These are phyloP conservation scores for Solanum rostratum DNA, from an alignment of 257 asterid species.

Conservation along the genomic window DNA sequence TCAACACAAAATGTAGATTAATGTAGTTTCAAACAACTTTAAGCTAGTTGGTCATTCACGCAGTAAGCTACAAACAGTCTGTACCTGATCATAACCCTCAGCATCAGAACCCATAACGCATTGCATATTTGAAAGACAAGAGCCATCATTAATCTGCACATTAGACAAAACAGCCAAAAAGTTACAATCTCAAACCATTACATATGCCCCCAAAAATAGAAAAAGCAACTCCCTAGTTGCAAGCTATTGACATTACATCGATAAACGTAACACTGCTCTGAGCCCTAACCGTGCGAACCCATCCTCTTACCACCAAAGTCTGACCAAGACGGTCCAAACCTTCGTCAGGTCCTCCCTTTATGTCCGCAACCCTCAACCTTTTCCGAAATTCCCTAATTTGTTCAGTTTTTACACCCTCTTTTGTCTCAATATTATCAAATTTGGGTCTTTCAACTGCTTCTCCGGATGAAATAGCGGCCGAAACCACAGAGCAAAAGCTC, in stretches of 20 bases:
- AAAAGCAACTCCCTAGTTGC: neutral
- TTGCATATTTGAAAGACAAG: slow-evolving; percentile 95
- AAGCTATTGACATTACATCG: slow-evolving; percentile 32
- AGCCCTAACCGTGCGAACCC: slow-evolving; percentile 84
- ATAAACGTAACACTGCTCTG: slow-evolving; percentile 87
- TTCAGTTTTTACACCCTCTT: slow-evolving; percentile 7
- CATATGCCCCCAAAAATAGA: neutral
- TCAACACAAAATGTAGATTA: neutral
- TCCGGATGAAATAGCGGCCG: slow-evolving; percentile 48
- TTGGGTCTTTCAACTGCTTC: slow-evolving; percentile 25
- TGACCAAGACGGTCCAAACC: slow-evolving; percentile 62
- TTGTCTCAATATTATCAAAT: slow-evolving; percentile 18
- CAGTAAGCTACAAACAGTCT: neutral
- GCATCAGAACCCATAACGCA: slow-evolving; percentile 79
- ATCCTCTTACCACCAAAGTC: slow-evolving; percentile 67
- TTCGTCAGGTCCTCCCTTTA: slow-evolving; percentile 68
- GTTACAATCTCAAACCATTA: neutral
- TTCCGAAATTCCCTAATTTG: slow-evolving; percentile 64
- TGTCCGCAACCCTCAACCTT: slow-evolving; percentile 59
- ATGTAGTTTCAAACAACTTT: neutral
- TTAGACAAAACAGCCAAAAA: neutral
- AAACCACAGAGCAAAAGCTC: slow-evolving; percentile 38
- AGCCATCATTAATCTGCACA: slow-evolving; percentile 88
- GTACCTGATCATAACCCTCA: slow-evolving; percentile 89
- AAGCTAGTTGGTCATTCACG: neutral